Evolutionary conservation across 306 rosid species (phyloP), one percentile per base, ranked within the genome.

Genomic region (Quercus parvula): DNA sequence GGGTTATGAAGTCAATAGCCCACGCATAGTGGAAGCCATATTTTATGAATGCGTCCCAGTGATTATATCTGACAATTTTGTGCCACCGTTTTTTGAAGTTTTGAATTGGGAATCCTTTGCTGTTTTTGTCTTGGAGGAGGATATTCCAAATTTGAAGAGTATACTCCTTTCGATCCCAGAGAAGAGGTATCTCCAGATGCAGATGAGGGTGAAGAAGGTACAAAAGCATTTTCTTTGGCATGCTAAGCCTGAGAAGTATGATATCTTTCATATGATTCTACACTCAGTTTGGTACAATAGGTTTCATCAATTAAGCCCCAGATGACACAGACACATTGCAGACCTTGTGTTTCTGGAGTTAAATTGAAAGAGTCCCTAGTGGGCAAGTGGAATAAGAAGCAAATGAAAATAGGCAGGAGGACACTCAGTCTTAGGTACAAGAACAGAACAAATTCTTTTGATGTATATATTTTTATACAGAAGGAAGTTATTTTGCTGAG

Each of bases 151-250:
- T 64, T 84, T 96, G 91, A 90, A 93, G 87, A 85, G 87, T 14
- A 91, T 93, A 46, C 88, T 96, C 8, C 82, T 86, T 72, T 89
- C 98, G 0, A 93, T 96, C 75, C 84, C 99, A 2, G 88, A 90
- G 28, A 89, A 89, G 77, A 84, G 83, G 30, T 96, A 93, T 78
- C 79, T 84, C 33, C 88, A 88, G 86, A 84, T 96, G 97, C 93
- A 91, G 59, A 83, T 84, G 90, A 89, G 91, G 78, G 96, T 93
- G 80, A 93, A 84, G 79, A 89, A 61, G 89, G 91, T 93, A 46
- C 99, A 93, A 77, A 80, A 85, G 81, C 98, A 96, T 87, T 96
- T 96, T 87, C 76, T 91, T 11, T 96, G 99, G 99, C 98, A 93
- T 86, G 76, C 81, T 38, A 86, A 78, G 85, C 97, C 99, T 82